Evolutionary conservation across 2,329 filamentous ascomycete species (phyloP).

Genomic region (Diaporthe sp.): DNA sequence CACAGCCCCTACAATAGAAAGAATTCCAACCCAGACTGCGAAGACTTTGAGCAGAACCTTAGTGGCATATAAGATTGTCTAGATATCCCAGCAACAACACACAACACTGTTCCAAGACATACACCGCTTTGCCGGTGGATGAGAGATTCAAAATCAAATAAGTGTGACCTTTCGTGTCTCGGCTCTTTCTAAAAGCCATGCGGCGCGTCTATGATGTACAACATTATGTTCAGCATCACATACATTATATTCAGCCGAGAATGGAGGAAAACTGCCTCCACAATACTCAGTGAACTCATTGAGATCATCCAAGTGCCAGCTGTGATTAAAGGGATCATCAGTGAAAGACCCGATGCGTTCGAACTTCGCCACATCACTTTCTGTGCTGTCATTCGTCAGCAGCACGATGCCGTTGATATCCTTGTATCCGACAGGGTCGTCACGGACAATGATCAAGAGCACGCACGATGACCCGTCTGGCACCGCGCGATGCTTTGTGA

Average conservation of each 20-base stretch:
- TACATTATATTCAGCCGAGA: neutral
- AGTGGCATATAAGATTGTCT: no score
- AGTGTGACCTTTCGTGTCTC: neutral
- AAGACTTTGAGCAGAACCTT: no score
- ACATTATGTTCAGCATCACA: no score
- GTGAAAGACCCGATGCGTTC: neutral
- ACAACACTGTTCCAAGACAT: no score
- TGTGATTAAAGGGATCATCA: fast-evolving
- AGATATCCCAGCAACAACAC: no score
- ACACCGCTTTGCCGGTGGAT: no score
- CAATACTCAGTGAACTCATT: neutral
- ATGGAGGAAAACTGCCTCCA: neutral
- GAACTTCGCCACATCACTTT: neutral
- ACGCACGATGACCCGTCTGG: neutral
- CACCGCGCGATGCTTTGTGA: neutral
- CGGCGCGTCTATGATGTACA: no score
- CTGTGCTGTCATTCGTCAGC: neutral
- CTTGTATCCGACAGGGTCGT: neutral
- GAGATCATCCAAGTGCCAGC: neutral
- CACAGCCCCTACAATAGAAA: no score
- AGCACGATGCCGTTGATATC: neutral
- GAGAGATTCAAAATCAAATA: neutral
- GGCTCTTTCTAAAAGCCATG: neutral
- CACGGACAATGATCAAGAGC: neutral
- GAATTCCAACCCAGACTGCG: no score